A percentile compares a stretch with the other conserved stretches of the same genome.
These are phyloP conservation scores for Aspergillus amoenus DNA, from an alignment of 2,329 filamentous ascomycete genomes.

Conservation along the genomic window DNA sequence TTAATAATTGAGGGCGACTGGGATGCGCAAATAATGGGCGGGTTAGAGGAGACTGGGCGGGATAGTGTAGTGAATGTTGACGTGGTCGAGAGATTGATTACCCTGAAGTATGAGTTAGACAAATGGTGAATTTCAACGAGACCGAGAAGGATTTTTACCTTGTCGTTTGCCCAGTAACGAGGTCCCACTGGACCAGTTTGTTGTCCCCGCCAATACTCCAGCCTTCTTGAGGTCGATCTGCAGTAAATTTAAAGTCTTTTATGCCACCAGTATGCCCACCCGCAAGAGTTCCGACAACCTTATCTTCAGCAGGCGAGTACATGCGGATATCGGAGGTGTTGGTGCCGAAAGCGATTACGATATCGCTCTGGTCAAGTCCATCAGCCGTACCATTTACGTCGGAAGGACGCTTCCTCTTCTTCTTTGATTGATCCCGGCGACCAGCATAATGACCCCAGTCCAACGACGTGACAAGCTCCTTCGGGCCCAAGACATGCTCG, in stretches of 20 bases:
- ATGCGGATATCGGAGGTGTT: slow-evolving; percentile 50
- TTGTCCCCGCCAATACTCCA: slow-evolving; percentile 56
- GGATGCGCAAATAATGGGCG: slow-evolving; percentile 51
- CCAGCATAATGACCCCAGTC: slow-evolving; percentile 51
- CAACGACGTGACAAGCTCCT: slow-evolving; percentile 49
- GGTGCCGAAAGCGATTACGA: slow-evolving; percentile 52
- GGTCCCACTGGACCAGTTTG: slow-evolving; percentile 54
- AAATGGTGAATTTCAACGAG: slow-evolving; percentile 9
- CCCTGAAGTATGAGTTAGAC: slow-evolving; percentile 28
- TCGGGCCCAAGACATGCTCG: slow-evolving; percentile 49
- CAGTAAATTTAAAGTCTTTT: slow-evolving; percentile 52
- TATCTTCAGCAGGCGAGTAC: slow-evolving; percentile 50
- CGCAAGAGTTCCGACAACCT: slow-evolving; percentile 44
- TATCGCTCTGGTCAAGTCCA: slow-evolving; percentile 38
- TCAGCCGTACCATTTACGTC: slow-evolving; percentile 39
- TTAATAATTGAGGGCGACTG: slow-evolving; percentile 50
- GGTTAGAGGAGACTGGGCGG: slow-evolving; percentile 40
- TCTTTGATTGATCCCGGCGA: slow-evolving; percentile 42
- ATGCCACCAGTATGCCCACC: slow-evolving; percentile 50
- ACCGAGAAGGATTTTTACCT: slow-evolving; percentile 35
- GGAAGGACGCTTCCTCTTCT: slow-evolving; percentile 52
- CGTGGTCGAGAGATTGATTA: slow-evolving; percentile 44
- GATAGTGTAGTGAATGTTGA: slow-evolving; percentile 41
- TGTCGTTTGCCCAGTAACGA: slow-evolving; percentile 42
- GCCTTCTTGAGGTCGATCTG: slow-evolving; percentile 41